Base-by-base conservation (phyloP, 2,329 filamentous ascomycete genomes). In the Podosphaera aphanis region DNA sequence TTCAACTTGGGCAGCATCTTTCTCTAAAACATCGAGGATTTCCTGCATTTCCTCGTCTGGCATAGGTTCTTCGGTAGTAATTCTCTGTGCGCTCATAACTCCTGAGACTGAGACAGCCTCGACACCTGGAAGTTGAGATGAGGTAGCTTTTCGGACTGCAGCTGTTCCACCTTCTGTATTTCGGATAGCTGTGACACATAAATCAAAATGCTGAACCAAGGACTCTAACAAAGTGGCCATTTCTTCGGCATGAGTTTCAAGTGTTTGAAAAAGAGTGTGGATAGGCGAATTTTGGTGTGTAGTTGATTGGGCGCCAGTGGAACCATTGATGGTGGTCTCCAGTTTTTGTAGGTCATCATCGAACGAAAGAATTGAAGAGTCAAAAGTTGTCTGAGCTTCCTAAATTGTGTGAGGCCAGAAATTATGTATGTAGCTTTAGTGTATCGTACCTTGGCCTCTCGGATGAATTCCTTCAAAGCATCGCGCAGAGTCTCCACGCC, bases 101-200 rank as follows among this genome's bases (percentile, higher is more conserved):
- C 75, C 75, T 0, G 77, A 79, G 46, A 81, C 77, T 8, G 74
- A 77, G 1, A 77, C 69, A 15, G 62, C 64, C 23, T 69, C 68
- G 13, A 59, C 50, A 41, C 57, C 47, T 62, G 69, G 50, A 57
- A 71, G 61, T 35, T 65, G 65, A 25, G 70, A 70, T 52, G 82
- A 78, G 38, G 77, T 78, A 0, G 75, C 79, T 51, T 74, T 79
- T 44, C 73, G 70, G 10, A 77, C 73, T 5, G 78, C 79, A 4
- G 75, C 79, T 11, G 76, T 75, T 4, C 78, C 81, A 25, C 80
- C 81, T 63, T 93, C 85, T 2, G 86, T 94, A 44, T 88, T 84
- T 49, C 85, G 82, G 38, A 94, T 79, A 0, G 88, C 88, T 1
- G 79, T 88, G 13, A 93, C 83, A 60, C 88, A 94, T 51, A 93